Evolutionary conservation across 371 early-diverging fungal species (phyloP).

Genomic region (Thermomucor indicae-seudaticae): DNA sequence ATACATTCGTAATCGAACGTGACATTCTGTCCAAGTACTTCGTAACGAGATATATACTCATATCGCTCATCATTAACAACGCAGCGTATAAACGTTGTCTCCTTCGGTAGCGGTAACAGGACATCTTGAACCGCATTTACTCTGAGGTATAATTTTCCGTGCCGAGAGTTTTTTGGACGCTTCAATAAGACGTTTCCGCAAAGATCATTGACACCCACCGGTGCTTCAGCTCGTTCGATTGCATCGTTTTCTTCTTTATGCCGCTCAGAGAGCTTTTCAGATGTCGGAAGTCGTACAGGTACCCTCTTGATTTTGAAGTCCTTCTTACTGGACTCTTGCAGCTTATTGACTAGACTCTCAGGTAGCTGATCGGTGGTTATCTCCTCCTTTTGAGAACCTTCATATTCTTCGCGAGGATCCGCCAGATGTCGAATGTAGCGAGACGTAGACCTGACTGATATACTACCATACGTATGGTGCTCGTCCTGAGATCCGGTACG

Average conservation of each 20-base stretch:
- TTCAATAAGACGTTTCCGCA: no score
- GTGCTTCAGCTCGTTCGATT: background rate
- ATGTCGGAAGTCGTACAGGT: background rate
- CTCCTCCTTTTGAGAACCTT: background rate
- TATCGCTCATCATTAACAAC: constrained; percentile 44
- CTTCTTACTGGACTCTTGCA: background rate
- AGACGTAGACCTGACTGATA: constrained; percentile 17
- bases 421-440: constrained; percentile 11
- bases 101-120: constrained; percentile 37
- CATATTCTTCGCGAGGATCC: no score
- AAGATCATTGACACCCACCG: background rate
- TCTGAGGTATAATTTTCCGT: constrained; percentile 38
- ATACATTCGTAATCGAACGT: constrained; percentile 40
- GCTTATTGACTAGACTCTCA: background rate
- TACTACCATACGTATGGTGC: constrained; percentile 7
- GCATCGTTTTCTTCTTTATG: background rate
- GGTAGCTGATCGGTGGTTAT: background rate
- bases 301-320: constrained; percentile 7
- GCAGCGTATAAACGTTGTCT: constrained; percentile 39
- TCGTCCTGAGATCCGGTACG: background rate
- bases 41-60: constrained; percentile 48
- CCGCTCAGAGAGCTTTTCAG: no score
- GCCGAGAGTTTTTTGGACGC: no score
- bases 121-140: constrained; percentile 33
- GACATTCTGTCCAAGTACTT: constrained; percentile 20